These are phyloP conservation scores for Hypoxylon crocopeplum DNA, from an alignment of 495 filamentous ascomycete genomes.

Conservation along the genomic window DNA sequence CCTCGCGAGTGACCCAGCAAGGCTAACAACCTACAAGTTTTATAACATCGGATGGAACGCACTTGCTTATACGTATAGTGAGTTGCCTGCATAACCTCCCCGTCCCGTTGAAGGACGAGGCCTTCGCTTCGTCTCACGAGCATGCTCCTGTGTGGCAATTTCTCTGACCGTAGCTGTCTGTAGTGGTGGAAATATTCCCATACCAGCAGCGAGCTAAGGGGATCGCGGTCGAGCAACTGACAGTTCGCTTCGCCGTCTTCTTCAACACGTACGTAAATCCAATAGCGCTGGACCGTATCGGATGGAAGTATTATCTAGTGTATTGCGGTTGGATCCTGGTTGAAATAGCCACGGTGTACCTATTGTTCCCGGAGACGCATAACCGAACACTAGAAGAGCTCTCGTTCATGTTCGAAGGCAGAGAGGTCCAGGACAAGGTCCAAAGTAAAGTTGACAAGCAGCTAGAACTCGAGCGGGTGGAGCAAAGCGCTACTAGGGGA, in stretches of 20 bases:
- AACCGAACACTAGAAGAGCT: constrained; percentile 59
- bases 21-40: constrained; percentile 34
- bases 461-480: constrained; percentile 34
- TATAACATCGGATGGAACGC: constrained; percentile 72
- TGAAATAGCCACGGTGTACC: constrained; percentile 62
- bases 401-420: constrained; percentile 51
- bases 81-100: neutral
- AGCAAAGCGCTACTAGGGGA: neutral
- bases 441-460: constrained; percentile 46
- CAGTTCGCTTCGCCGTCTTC: constrained; percentile 56
- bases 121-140: neutral
- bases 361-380: constrained; percentile 67
- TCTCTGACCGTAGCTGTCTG: constrained; percentile 30
- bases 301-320: constrained; percentile 63
- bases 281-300: constrained; percentile 52
- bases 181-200: constrained; percentile 66
- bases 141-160: neutral
- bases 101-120: neutral
- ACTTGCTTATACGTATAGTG: constrained; percentile 60
- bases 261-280: constrained; percentile 64
- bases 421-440: constrained; percentile 45
- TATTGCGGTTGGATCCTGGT: constrained; percentile 65
- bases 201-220: constrained; percentile 64
- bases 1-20: neutral
- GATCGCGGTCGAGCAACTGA: constrained; percentile 65